These are phyloP conservation scores for Cryptosporidium ryanae DNA, from an alignment of 169 alveolate genomes.

Conservation along the genomic window DNA sequence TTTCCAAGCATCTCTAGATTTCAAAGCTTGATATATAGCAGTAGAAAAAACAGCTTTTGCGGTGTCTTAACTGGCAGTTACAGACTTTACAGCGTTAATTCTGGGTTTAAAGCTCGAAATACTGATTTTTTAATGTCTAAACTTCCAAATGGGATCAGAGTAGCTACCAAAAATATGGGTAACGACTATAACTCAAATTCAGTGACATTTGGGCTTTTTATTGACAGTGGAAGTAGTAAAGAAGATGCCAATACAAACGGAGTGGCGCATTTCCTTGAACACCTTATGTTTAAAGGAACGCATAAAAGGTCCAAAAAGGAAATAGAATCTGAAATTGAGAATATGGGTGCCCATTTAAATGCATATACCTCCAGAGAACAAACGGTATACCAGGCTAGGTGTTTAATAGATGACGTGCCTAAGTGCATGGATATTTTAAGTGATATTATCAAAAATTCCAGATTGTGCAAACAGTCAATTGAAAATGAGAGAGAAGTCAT, in stretches of 20 bases:
- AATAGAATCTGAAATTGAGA: constrained; percentile 94
- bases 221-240: constrained; percentile 95
- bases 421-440: constrained; percentile 91
- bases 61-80: too few relatives aligned
- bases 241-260: constrained; percentile 93
- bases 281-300: constrained; percentile 96
- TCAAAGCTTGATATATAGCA: too few relatives aligned
- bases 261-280: constrained; percentile 97
- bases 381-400: constrained; percentile 91
- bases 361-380: constrained; percentile 98
- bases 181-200: constrained; percentile 77
- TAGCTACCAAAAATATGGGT: constrained; percentile 87
- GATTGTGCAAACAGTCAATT: constrained; percentile 85
- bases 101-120: not conserved
- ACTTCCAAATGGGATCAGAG: constrained; percentile 88
- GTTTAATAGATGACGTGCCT: constrained; percentile 86
- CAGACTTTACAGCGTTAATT: too few relatives aligned
- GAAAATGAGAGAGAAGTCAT: constrained; percentile 93
- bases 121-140: constrained; percentile 77
- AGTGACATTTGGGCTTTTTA: constrained; percentile 93
- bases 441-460: constrained; percentile 92
- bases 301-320: constrained; percentile 88
- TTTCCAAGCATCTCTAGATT: too few relatives aligned
- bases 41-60: too few relatives aligned
- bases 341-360: constrained; percentile 95